Evolutionary conservation across 306 rosid species (phyloP).

Genomic region (Urtica urens): DNA sequence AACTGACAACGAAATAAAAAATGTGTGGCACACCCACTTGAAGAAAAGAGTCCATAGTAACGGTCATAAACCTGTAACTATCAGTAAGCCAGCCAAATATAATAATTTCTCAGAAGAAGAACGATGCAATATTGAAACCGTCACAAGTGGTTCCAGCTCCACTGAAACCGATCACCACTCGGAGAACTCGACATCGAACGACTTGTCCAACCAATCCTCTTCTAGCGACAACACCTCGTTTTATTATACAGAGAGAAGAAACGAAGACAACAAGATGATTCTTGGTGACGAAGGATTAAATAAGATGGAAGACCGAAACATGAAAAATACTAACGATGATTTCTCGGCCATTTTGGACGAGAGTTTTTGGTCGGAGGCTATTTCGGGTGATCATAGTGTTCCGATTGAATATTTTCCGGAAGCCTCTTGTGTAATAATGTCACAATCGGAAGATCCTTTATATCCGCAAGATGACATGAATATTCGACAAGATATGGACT

Average conservation of each 20-base stretch:
- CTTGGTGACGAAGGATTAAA: constrained; percentile 8
- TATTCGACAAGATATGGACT: constrained; percentile 57
- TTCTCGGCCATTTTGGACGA: constrained; percentile 44
- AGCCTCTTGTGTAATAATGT: constrained; percentile 4
- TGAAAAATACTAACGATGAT: constrained; percentile 4
- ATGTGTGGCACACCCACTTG: constrained; percentile 95
- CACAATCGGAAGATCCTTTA: constrained; percentile 21
- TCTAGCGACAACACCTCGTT: constrained; percentile 37
- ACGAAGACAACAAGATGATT: neutral
- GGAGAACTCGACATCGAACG: constrained; percentile 23
- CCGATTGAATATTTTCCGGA: too few relatives aligned
- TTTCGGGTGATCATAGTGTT: too few relatives aligned
- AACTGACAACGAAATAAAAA: constrained; percentile 87
- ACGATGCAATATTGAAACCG: too few relatives aligned
- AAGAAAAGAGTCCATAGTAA: constrained; percentile 48
- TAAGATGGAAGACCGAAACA: constrained; percentile 11
- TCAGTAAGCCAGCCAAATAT: neutral
- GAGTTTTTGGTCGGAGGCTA: constrained; percentile 58
- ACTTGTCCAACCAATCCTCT: constrained; percentile 20
- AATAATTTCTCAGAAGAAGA: neutral
- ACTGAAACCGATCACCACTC: constrained; percentile 33
- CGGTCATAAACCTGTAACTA: neutral
- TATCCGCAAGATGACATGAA: constrained; percentile 11
- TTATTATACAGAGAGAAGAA: constrained; percentile 3
- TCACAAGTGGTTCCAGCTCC: constrained; percentile 6